Evolutionary conservation across 306 rosid species (phyloP), one percentile per base, ranked within the genome.

Genomic region (Urtica urens): DNA sequence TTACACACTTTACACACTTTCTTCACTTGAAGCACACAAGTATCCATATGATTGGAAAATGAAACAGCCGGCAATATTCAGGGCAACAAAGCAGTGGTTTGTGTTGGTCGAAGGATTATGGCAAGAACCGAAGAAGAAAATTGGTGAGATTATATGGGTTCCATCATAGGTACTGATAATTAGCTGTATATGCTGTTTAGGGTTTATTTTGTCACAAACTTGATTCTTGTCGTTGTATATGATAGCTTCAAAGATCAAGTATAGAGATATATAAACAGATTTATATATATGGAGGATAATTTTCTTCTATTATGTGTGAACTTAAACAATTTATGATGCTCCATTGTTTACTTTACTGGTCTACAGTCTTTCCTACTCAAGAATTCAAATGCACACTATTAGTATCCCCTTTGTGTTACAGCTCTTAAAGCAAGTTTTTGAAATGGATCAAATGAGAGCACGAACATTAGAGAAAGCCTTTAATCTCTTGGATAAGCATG

Each of bases 21-120:
- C 27, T 31, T 73, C 38, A 57, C 67, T 35, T 69, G 51, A 68
- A 90, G 99, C 78, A 55, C 99, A 90, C 66, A 90, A 90, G 80
- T 90, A 90, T 79, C 99, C 99, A 40, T 90, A 90, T 72, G 99
- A 90, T 59, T 90, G 99, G 99, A 66, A 95, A 64, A 85, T 94
- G 5, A 90, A 90, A 65, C 85, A 77, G 40, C 99, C 99, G 21
- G 85, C 99, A 27, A 82, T 90, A 72, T 90, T 90, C 73, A 77
- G 99, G 75, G 99, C 96, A 49, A 90, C 99, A 29, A 94, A 90
- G 66, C 99, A 90, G 65, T 90, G 99, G 99, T 90, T 90, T 85
- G 99, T 95, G 35, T 90, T 95, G 6, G 96, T 90, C 21, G 99
- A 90, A 74, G 94, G 96, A 53, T 90, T 90, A 69, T 95, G 87